Conservation (phyloP, 495 filamentous ascomycete genomes). For the Penicillium longicatenatum region DNA sequence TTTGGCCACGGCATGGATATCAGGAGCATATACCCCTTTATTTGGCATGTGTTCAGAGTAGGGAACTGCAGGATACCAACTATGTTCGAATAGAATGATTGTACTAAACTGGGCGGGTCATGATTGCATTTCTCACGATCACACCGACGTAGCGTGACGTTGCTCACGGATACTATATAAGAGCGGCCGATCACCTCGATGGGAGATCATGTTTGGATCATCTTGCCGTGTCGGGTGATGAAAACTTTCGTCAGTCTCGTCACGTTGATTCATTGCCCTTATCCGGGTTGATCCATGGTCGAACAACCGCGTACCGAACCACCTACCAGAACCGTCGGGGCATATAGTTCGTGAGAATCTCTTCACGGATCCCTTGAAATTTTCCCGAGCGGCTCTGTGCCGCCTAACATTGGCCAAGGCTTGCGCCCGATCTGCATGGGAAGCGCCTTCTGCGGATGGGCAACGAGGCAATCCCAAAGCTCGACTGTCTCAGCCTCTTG, state of each 20-base stretch:
- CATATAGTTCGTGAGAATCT: slow-evolving; percentile 3
- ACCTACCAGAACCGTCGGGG: slow-evolving; percentile 22
- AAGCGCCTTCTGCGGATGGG: not conserved
- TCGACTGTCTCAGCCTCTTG: slow-evolving; percentile 6
- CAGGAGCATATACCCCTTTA: slow-evolving; percentile 24
- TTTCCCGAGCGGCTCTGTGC: slow-evolving; percentile 1
- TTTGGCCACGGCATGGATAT: slow-evolving; percentile 18
- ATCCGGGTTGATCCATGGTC: slow-evolving; percentile 31
- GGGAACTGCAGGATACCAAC: slow-evolving; percentile 9
- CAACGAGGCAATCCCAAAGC: not conserved
- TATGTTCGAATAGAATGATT: slow-evolving; percentile 22
- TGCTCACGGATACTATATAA: slow-evolving; percentile 25
- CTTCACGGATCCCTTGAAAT: not conserved
- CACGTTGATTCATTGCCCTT: slow-evolving; percentile 34
- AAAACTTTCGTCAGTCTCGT: slow-evolving; percentile 40
- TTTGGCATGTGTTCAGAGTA: slow-evolving; percentile 21
- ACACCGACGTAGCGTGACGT: slow-evolving; percentile 38
- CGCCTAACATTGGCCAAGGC: slow-evolving; percentile 4
- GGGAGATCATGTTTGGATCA: slow-evolving; percentile 25
- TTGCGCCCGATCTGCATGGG: not conserved
- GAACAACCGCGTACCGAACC: slow-evolving; percentile 16
- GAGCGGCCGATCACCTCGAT: slow-evolving; percentile 7
- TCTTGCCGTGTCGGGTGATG: slow-evolving; percentile 30
- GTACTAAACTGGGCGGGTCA: slow-evolving; percentile 25
- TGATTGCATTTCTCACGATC: slow-evolving; percentile 36